A percentile compares a stretch with the other conserved stretches of the same genome.
phyloP scores from a whole-genome alignment of 1,139 yeast genomes.

The Candida sanyaensis region DNA sequence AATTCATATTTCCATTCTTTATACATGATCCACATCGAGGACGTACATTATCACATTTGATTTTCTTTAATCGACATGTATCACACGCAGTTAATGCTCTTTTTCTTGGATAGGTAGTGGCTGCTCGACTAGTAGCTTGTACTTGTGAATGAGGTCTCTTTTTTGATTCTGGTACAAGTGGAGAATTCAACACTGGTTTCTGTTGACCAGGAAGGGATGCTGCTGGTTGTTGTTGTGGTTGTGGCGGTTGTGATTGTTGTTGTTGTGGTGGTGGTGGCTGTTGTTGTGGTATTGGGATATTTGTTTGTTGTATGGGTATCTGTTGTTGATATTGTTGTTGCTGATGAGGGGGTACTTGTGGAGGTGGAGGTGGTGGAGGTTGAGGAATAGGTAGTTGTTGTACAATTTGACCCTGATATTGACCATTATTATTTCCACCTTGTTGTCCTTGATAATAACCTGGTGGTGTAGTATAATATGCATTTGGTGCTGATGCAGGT shows the following conservation, averaged over 20 bases:
- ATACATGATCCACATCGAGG: conserved; percentile 54
- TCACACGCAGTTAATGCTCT: conserved; percentile 52
- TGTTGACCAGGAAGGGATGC: conserved; percentile 5
- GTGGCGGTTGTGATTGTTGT: too few species aligned
- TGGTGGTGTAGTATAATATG: conserved; percentile 1
- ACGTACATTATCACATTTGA: conserved; percentile 52
- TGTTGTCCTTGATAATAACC: conserved; percentile 1
- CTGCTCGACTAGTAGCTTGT: conserved; percentile 11
- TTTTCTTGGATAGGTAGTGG: conserved; percentile 28
- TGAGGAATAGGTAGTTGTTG: conserved; percentile 13
- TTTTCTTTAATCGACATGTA: conserved; percentile 46
- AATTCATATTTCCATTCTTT: conserved; percentile 31
- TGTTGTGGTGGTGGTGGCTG: neutral
- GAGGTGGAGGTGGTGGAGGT: conserved; percentile 5
- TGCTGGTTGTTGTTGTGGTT: too few species aligned
- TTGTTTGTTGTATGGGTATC: neutral
- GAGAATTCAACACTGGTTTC: conserved; percentile 2
- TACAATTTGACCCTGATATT: conserved; percentile 1
- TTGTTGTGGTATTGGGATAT: conserved; percentile 5
- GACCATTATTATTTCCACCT: neutral
- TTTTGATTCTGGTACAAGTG: conserved; percentile 6
- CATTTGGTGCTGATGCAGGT: conserved; percentile 3
- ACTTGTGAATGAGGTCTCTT: conserved; percentile 13
- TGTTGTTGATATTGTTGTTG: conserved; percentile 10
- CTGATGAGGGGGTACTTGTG: conserved; percentile 7